Conservation (phyloP, 345 rosid species). For the Hypericum androsaemum region DNA sequence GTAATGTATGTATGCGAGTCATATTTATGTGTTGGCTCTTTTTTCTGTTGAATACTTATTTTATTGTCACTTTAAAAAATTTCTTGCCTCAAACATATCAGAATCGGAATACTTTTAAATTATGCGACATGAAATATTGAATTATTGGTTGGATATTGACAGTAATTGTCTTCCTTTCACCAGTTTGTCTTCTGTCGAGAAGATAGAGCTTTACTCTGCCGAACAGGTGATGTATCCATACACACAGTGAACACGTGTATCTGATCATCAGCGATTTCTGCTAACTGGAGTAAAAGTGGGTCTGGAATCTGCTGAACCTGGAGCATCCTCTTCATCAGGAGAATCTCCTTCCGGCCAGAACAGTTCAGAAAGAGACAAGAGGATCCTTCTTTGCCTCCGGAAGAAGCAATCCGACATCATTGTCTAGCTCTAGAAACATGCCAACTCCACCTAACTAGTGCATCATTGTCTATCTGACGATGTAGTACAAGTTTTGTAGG, state of each 20-base stretch:
- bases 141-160: too few species aligned
- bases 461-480: too few species aligned
- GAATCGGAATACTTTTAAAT: not conserved
- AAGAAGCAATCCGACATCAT: constrained; percentile 20
- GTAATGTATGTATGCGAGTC: too few species aligned
- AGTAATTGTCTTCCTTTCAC: not conserved
- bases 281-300: constrained; percentile 95
- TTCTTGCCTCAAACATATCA: too few species aligned
- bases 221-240: constrained; percentile 86
- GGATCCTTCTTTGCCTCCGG: constrained; percentile 27
- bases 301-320: constrained; percentile 48
- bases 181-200: constrained; percentile 96
- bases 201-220: constrained; percentile 88
- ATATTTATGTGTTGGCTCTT: too few species aligned
- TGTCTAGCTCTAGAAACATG: constrained; percentile 25
- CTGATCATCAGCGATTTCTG: constrained; percentile 85
- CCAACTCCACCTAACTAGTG: too few species aligned
- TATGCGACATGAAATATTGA: not conserved
- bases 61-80: too few species aligned
- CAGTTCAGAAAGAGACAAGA: constrained; percentile 28
- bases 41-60: too few species aligned
- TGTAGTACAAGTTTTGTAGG: too few species aligned
- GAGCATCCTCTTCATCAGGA: constrained; percentile 37
- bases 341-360: constrained; percentile 42
- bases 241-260: constrained; percentile 67